Evolutionary conservation across 78 protist genomes (phyloP), one percentile per base, ranked within the genome.

Genomic region (Carpediemonas membranifera): DNA sequence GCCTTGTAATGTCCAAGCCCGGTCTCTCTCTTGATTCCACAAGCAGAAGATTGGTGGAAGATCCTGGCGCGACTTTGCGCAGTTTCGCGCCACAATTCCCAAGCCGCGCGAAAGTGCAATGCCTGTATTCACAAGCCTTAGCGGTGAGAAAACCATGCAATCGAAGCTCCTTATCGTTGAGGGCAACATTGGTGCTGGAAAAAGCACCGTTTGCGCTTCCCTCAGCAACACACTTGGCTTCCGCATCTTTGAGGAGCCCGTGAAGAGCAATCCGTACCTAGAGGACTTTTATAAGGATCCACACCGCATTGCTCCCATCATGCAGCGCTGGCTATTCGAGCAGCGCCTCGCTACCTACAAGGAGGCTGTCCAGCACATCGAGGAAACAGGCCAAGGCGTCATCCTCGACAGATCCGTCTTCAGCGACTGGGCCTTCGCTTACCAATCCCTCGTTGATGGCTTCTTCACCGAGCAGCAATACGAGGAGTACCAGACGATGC

Each of bases 351-450:
- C 65, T 5, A 68, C 81, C 9, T 76, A 65, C 52, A 24, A 63
- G 9, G 34, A 31, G 27, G 76, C 82, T 7, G 35, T 81, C 24
- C 19, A 51, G 28, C 69, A 25, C 21, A 63, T 31, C 35, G 14
- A 33, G 18, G 33, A 1, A 2, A 16, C 35, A 28, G 62, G 61
- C 47, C 55, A 35, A 7, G 84, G 84, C 37, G 86, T 81, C 9
- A 76, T 81, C 27, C 74, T 81, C 27, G 86, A 81, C 70, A 60
- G 86, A 30, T 76, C 82, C 9, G 76, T 81, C 5, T 81, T 72
- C 52, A 62, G 75, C 50, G 86, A 81, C 53, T 71, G 72, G 68
- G 81, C 76, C 35, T 81, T 76, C 50, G 82, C 81, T 37, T 68
- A 75, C 59, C 76, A 81, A 57, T 64, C 70, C 63, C 53, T 76